Base-by-base conservation (phyloP, 2,329 filamentous ascomycete genomes). In the Tolypocladium sp. region DNA sequence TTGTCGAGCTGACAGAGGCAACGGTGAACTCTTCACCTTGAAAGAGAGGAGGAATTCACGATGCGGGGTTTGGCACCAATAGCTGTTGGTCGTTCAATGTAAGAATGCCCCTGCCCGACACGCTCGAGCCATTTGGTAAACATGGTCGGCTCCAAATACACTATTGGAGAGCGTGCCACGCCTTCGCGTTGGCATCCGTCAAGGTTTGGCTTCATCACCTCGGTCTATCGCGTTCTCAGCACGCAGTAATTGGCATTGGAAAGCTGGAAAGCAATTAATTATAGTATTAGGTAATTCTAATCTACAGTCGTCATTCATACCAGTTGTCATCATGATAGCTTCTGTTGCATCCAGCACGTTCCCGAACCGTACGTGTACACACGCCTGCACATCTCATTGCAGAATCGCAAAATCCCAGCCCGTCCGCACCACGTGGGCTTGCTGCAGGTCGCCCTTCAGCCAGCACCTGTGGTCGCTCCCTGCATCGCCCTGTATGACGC, bases 371-470 rank as follows among this genome's bases (percentile, higher is more conserved):
- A 33, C 27, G 30, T 6, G 13, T 17, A 20, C 27, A 10, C 13
- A 30, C 44, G 20, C 3, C 27, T 10, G 44, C 49, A n/a, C 33
- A 7, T 42, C 15, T 62, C 57, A 62, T 30, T 63, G 62, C 57
- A 79, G 65, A 22, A 76, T 65, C 4, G 76, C 76, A 70, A 80
- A 79, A 7, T 74, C 71, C 77, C 77, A 80, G 2, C 71, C 72
- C 4, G 63, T 53, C 40, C 71, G 69, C 2, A 71, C 69, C 12
- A 63, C 60, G 52, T 73, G 72, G 3, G 69, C 58, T 53, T 61
- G 63, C 56, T 63, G 68, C 60, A 80, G 60, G 40, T 71, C 65
- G 8, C 67, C 68, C 66, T 80, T 80, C 58, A 80, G 62, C 72
- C 73, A 80, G 63, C 78, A 80, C 6, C 70, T 68, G 57, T 77